A percentile compares a stretch with the other conserved stretches of the same genome.
These are phyloP conservation scores for Vishniacozyma victoriae DNA, from an alignment of 768 basidiomycete genomes.

Conservation along the genomic window DNA sequence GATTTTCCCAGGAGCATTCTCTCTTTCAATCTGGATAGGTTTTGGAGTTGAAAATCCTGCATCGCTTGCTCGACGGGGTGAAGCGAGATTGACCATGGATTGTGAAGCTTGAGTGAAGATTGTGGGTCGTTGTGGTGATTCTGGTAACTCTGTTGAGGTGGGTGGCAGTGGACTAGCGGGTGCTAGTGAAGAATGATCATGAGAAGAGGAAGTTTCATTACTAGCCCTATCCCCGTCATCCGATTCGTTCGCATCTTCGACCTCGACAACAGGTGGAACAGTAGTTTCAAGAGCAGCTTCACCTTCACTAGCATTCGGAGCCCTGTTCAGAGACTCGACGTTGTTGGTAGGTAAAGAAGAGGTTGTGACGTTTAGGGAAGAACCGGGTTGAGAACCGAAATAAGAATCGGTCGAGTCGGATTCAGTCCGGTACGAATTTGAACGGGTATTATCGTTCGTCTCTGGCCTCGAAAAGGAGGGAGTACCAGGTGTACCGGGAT, in stretches of 20 bases:
- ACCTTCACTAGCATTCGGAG: neutral
- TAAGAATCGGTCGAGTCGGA: slow-evolving; percentile 1
- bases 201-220: too few relatives aligned
- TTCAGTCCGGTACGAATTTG: neutral
- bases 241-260: slow-evolving; percentile 8
- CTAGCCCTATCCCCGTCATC: too few relatives aligned
- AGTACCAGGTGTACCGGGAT: too few relatives aligned
- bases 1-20: slow-evolving; percentile 20
- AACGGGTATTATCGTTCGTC: neutral
- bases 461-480: too few relatives aligned
- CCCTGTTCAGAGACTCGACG: neutral
- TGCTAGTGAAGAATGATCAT: slow-evolving; percentile 2
- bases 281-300: neutral
- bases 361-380: neutral
- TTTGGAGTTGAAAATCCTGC: slow-evolving; percentile 12
- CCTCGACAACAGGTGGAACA: slow-evolving; percentile 1
- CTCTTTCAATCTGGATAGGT: slow-evolving; percentile 26
- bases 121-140: slow-evolving; percentile 16
- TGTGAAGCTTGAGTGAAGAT: slow-evolving; percentile 27
- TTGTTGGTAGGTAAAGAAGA: neutral
- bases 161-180: neutral
- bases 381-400: slow-evolving; percentile 16
- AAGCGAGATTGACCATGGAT: slow-evolving; percentile 35
- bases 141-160: neutral
- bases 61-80: slow-evolving; percentile 1